A percentile compares a stretch with the other conserved stretches of the same genome.
These are phyloP conservation scores for Polymyxa betae DNA, from an alignment of 208 protist genomes.

Conservation along the genomic window DNA sequence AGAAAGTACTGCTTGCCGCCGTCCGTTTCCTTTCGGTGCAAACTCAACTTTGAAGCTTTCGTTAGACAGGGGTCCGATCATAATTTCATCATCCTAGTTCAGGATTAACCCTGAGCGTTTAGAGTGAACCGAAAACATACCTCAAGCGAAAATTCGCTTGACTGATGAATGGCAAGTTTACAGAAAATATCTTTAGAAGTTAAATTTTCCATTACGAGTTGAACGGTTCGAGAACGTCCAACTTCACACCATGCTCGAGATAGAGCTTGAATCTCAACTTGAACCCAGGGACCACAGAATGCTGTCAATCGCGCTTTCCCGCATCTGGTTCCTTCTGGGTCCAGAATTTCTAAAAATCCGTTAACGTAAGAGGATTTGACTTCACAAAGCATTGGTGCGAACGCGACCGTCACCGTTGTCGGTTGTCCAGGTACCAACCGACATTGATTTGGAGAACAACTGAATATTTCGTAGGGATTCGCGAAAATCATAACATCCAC, in stretches of 20 bases:
- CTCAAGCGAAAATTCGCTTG: not conserved
- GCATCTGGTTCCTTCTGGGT: not conserved
- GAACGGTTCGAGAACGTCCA: not conserved
- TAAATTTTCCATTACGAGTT: not conserved
- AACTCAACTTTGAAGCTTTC: not conserved
- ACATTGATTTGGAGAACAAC: conserved; percentile 23
- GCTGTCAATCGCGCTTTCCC: not conserved
- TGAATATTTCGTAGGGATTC: conserved; percentile 41
- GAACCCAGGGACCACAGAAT: conserved; percentile 15
- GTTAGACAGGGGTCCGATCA: not conserved
- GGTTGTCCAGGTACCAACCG: not conserved
- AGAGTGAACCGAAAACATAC: not conserved
- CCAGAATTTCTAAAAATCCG: not conserved
- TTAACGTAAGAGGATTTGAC: not conserved
- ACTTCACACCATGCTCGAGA: conserved; percentile 33
- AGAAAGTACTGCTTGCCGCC: not conserved
- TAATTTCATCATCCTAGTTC: conserved; percentile 16
- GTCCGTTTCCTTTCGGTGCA: not conserved
- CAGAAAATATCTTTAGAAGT: conserved; percentile 49
- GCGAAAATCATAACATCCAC: conserved; percentile 22
- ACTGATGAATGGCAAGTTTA: not conserved
- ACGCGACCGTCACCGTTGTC: not conserved
- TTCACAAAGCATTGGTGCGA: conserved; percentile 13
- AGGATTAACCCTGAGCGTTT: not conserved
- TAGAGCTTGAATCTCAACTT: not conserved